Base-by-base conservation (phyloP, 2,329 filamentous ascomycete species). In the Trichoderma endophyticum region DNA sequence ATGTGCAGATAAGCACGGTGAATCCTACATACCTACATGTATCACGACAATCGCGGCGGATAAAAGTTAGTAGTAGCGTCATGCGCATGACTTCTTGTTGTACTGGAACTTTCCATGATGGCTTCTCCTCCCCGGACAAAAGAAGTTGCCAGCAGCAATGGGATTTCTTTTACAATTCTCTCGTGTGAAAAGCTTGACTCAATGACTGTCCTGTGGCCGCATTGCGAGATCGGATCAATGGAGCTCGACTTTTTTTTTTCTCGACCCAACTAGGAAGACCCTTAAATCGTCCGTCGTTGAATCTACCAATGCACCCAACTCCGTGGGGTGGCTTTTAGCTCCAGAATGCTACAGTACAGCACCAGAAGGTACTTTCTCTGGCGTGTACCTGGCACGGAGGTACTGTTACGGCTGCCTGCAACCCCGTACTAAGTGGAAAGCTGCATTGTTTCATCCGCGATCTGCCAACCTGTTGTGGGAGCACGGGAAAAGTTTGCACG, bases 141-240 rank as follows among this genome's bases (percentile, higher is more conserved):
- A 43, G 39, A 43, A 43, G 39, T 43, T 15, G 32, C 59, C 15
- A 56, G 43, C 21, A 36, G 30, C 18, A 6, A 11, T 54, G 8
- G 60, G 28, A 5, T 18, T 51, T 9, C 7, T 43, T 21, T 2
- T 32, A 18, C 28, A 12, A 4, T 12, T 14, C 9, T 57, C 39
- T 21, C 12, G 32, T 7, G 11, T n/a, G 8, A 28, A 30, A 28
- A 21, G 2, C 15, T 51, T 61, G 18, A 32, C 56, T 70, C 56
- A 12, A n/a, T 51, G 26, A 34, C 21, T 12, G 67, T 51, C 43
- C 18, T n/a, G 18, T 6, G 14, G 21, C 66, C 21, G 48, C n/a
- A 24, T 24, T 71, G 68, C 68, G 68, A 71, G 60, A 71, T 71
- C 68, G 68, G 68, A 63, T 71, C 32, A 39, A 71, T 64, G 43